phyloP scores from a whole-genome alignment of 768 basidiomycete species.

The Boletales sp. region DNA sequence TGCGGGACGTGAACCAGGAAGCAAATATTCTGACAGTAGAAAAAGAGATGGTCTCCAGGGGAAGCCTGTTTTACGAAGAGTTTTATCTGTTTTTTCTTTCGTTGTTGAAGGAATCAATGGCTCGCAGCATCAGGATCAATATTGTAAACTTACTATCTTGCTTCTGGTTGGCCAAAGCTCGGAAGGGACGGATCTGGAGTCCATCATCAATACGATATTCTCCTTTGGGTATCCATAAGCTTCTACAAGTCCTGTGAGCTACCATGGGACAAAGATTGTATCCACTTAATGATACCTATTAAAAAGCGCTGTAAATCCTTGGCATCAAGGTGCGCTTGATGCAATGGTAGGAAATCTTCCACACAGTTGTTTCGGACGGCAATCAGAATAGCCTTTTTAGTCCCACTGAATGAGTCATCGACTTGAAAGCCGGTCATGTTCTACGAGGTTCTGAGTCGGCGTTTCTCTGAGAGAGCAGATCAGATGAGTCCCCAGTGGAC shows the following conservation, averaged over 20 bases:
- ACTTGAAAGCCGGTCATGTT: not conserved
- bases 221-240: conserved; percentile 35
- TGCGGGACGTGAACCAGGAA: too few relatives aligned
- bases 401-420: not conserved
- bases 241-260: conserved; percentile 21
- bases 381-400: conserved; percentile 24
- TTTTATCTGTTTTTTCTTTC: conserved; percentile 40
- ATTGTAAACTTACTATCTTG: conserved; percentile 39
- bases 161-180: conserved; percentile 37
- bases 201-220: conserved; percentile 44
- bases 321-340: conserved; percentile 16
- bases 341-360: not conserved
- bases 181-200: conserved; percentile 24
- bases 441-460: too few relatives aligned
- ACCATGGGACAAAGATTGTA: not conserved
- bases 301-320: conserved; percentile 11
- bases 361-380: conserved; percentile 11
- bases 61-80: conserved; percentile 42
- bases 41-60: conserved; percentile 51
- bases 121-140: not conserved
- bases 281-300: conserved; percentile 15
- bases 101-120: not conserved
- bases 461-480: too few relatives aligned
- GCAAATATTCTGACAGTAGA: conserved; percentile 43
- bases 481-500: too few relatives aligned